A percentile compares a stretch with the other conserved stretches of the same genome.
phyloP scores from a whole-genome alignment of 2,329 filamentous ascomycete species.

The Penicillium sp. region DNA sequence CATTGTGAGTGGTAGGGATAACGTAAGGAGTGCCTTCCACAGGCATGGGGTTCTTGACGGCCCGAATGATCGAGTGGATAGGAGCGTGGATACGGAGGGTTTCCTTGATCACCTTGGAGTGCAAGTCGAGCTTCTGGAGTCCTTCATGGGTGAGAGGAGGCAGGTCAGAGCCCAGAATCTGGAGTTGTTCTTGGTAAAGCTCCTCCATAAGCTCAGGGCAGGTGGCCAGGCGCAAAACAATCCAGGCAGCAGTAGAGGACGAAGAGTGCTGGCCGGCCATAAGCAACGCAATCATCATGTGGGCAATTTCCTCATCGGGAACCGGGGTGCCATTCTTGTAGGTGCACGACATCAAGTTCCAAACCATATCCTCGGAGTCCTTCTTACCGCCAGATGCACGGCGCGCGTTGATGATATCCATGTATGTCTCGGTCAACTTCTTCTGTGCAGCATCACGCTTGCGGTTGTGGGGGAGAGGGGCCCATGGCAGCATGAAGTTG shows the following conservation, averaged over 20 bases:
- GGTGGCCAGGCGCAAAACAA: conserved; percentile 74
- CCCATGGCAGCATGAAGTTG: conserved; percentile 89
- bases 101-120: conserved; percentile 84
- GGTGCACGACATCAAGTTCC: conserved; percentile 78
- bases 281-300: conserved; percentile 91
- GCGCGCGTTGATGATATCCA: conserved; percentile 74
- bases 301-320: conserved; percentile 80
- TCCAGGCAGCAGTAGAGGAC: conserved; percentile 80
- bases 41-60: conserved; percentile 83
- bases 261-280: conserved; percentile 93
- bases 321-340: conserved; percentile 80
- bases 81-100: conserved; percentile 87
- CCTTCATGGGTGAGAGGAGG: conserved; percentile 74
- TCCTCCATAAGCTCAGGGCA: conserved; percentile 78
- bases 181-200: conserved; percentile 76
- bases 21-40: conserved; percentile 79
- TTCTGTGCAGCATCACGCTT: conserved; percentile 74
- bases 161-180: conserved; percentile 69
- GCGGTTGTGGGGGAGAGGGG: conserved; percentile 82
- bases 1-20: conserved; percentile 73
- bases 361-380: conserved; percentile 75
- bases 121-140: conserved; percentile 73
- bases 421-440: conserved; percentile 78
- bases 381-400: conserved; percentile 53
- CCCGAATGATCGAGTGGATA: conserved; percentile 92